Percentiles rank a stretch among this genome's conserved stretches.
Conservation (phyloP, 352 stramenopile species). For the Globisporangium abappressorium region DNA sequence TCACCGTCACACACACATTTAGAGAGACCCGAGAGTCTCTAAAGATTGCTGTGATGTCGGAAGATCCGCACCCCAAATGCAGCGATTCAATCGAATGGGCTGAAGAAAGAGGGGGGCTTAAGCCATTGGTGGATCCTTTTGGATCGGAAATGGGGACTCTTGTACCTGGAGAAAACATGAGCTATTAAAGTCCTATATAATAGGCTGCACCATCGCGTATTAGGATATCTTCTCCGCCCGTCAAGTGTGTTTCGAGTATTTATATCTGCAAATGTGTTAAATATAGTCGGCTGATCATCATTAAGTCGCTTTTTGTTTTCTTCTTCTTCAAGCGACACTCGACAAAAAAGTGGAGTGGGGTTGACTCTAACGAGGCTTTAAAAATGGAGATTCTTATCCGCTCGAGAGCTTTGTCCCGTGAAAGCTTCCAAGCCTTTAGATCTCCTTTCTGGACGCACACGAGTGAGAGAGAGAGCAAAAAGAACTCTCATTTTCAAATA, state of each 20-base stretch:
- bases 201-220: background rate
- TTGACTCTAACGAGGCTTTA: background rate
- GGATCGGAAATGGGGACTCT: background rate
- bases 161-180: too few species aligned
- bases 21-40: background rate
- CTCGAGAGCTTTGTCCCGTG: background rate
- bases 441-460: background rate
- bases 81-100: background rate
- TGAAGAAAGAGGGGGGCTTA: background rate
- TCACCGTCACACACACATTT: background rate
- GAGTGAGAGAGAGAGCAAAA: background rate
- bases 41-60: background rate
- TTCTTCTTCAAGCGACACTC: conserved; percentile 1
- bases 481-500: background rate
- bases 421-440: background rate
- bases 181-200: background rate
- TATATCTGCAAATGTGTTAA: background rate
- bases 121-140: background rate
- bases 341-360: background rate
- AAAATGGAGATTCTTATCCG: background rate
- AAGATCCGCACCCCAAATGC: background rate
- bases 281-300: background rate
- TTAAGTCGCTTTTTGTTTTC: background rate
- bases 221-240: background rate
- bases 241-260: background rate